Evolutionary conservation across 768 basidiomycete genomes (phyloP).

Genomic region (Amanita muscaria): DNA sequence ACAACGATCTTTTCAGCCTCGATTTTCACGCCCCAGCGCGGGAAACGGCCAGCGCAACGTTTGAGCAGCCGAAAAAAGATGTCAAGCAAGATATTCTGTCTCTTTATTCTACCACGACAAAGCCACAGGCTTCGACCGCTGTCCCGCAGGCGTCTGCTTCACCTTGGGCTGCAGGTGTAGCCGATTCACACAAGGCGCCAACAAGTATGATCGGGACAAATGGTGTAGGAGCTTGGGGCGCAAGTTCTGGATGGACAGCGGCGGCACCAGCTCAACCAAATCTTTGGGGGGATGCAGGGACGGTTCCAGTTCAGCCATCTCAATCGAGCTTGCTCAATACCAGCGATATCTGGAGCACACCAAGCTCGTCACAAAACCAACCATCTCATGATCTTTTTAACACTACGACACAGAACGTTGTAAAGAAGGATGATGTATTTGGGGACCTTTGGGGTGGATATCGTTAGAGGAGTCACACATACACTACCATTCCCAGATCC

Average conservation of each 20-base stretch:
- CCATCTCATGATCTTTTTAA: constrained; percentile 25
- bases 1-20: constrained; percentile 74
- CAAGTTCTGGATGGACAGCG: constrained; percentile 53
- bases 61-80: constrained; percentile 47
- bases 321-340: constrained; percentile 36
- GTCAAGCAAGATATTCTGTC: constrained; percentile 82
- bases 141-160: constrained; percentile 16
- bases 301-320: constrained; percentile 15
- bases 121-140: constrained; percentile 28
- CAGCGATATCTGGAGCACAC: constrained; percentile 49
- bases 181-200: constrained; percentile 18
- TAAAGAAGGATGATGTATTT: constrained; percentile 72
- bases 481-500: background rate
- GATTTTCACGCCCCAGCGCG: constrained; percentile 62
- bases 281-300: constrained; percentile 28
- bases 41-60: constrained; percentile 12
- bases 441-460: constrained; percentile 79
- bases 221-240: constrained; percentile 59
- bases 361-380: constrained; percentile 18
- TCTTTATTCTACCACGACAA: constrained; percentile 53
- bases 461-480: constrained; percentile 22
- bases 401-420: constrained; percentile 20
- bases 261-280: constrained; percentile 29
- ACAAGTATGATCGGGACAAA: constrained; percentile 47
- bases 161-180: constrained; percentile 21